Evolutionary conservation across 169 alveolate genomes (phyloP).

Genomic region (Miamiensis avidus): DNA sequence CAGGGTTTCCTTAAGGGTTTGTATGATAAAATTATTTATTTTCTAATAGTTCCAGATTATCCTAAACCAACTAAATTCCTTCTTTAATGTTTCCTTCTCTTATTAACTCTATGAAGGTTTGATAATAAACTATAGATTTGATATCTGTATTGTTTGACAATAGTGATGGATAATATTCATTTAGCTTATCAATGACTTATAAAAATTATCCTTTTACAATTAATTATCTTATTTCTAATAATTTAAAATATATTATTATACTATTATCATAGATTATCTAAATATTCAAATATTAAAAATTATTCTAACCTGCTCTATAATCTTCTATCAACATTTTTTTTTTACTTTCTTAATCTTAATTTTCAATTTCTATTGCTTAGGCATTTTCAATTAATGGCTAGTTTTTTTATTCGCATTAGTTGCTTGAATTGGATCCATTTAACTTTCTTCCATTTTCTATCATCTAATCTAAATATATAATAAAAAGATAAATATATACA

Average conservation of each 20-base stretch:
- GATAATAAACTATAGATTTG: not conserved
- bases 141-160: not conserved
- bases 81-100: not conserved
- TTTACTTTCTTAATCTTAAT: no score
- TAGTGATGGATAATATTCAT: not conserved
- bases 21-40: no score
- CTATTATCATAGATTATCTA: no score
- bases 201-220: not conserved
- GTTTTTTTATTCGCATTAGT: no score
- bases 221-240: not conserved
- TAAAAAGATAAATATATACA: not conserved
- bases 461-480: not conserved
- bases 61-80: not conserved
- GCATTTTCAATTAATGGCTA: no score
- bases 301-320: not conserved
- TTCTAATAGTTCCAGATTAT: not conserved
- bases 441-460: no score
- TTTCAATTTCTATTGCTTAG: no score
- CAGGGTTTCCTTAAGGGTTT: not conserved
- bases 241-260: no score
- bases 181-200: not conserved
- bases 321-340: not conserved
- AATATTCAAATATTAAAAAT: no score
- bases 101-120: not conserved
- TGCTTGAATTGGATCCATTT: no score